Evolutionary conservation across 495 filamentous ascomycete species (phyloP), one percentile per base, ranked within the genome.

Genomic region (Xeromyces bisporus): DNA sequence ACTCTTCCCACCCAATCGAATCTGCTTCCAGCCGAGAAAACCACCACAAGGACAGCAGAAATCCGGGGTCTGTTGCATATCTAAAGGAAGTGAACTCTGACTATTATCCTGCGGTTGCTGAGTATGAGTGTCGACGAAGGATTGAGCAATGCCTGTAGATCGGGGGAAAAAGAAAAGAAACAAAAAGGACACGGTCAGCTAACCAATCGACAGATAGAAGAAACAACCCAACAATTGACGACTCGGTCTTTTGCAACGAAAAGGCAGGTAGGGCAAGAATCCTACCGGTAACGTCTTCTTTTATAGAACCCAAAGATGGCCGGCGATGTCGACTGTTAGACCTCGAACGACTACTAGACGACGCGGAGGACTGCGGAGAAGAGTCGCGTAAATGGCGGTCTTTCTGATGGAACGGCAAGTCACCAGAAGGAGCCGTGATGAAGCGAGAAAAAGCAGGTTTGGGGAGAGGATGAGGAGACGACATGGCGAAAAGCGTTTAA

Each of bases 21-120:
- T 75, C 44, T 71, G 64, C 55, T 78, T 82, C 77, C 76, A 80
- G 26, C 75, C 75, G 36, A 67, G 53, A 40, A 79, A 80, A 36
- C 67, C 65, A 39, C 77, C 73, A 43, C 75, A 77, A 5, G 75
- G 77, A 42, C 74, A 76, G 57, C 75, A 77, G 43, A 72, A 79
- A 29, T 62, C 67, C 40, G 50, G 71, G 42, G 57, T 58, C 44
- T 46, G 60, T 40, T 56, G 59, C 49, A 54, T 58, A 18, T 43
- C 53, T 25, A 41, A 20, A 18, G 23, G 28, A 11, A 44, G 39
- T 7, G 51, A 55, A 29, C 66, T 66, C 18, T 67, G 62, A 26
- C 48, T 35, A 15, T 64, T 46, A 28, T 53, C 49, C 26, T 63
- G 51, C 28, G 71, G 69, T 23, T 69, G 67, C n/a, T 65, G 67